Percentiles rank a stretch among this genome's conserved stretches.
phyloP scores from a whole-genome alignment of 352 stramenopile species.

The Phytophthora pluvialis region DNA sequence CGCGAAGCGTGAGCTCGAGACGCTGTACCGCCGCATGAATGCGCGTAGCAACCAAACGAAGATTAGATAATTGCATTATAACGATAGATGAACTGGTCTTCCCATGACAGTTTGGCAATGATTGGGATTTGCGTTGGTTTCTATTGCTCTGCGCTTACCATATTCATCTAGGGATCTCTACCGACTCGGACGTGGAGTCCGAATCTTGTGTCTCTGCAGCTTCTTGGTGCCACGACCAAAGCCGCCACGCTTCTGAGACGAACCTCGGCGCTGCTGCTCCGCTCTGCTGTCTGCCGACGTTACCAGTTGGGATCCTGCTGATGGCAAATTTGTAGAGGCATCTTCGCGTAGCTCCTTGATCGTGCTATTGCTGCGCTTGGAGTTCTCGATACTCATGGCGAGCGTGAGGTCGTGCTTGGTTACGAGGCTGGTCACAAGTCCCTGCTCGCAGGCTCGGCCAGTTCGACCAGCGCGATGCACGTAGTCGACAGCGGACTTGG shows the following conservation, averaged over 20 bases:
- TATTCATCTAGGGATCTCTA: conserved; percentile 3
- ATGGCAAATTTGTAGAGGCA: not conserved
- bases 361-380: conserved; percentile 60
- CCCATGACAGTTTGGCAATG: conserved; percentile 6
- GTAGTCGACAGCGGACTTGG: conserved; percentile 92
- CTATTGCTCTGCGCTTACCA: conserved; percentile 10
- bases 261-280: conserved; percentile 17
- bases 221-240: conserved; percentile 61
- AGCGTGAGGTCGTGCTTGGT: conserved; percentile 75
- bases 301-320: conserved; percentile 9
- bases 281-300: conserved; percentile 12
- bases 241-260: conserved; percentile 23
- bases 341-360: conserved; percentile 61
- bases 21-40: conserved; percentile 74
- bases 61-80: conserved; percentile 40
- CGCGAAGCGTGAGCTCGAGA: conserved; percentile 95
- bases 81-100: conserved; percentile 39
- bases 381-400: conserved; percentile 69
- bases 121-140: conserved; percentile 2
- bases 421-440: conserved; percentile 78
- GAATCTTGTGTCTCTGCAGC: conserved; percentile 63
- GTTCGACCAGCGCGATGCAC: conserved; percentile 91
- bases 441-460: conserved; percentile 59
- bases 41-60: conserved; percentile 43
- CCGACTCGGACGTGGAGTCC: conserved; percentile 32